Percentiles rank a stretch among this genome's conserved stretches.
phyloP scores from a whole-genome alignment of 129 eudicot genomes.

The Flaveria robusta region DNA sequence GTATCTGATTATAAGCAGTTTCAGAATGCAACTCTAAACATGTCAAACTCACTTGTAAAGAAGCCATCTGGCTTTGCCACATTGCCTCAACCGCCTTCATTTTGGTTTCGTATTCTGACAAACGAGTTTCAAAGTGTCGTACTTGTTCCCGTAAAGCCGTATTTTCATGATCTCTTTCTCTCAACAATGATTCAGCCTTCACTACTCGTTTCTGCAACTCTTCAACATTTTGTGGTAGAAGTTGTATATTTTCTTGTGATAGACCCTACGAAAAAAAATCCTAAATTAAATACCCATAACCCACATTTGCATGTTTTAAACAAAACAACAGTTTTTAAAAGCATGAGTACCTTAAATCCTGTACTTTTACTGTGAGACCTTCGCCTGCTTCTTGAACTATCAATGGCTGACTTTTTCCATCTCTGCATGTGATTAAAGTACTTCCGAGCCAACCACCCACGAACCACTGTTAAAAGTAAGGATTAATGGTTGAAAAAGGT shows the following conservation, averaged over 20 bases:
- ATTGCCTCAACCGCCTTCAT: slow-evolving; percentile 83
- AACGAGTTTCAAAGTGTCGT: slow-evolving; percentile 56
- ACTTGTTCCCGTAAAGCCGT: slow-evolving; percentile 58
- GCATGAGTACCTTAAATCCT: slow-evolving; percentile 54
- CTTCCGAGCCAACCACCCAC: slow-evolving; percentile 84
- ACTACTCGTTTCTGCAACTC: slow-evolving; percentile 63
- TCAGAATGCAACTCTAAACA: neutral
- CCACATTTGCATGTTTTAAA: slow-evolving; percentile 5
- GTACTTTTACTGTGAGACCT: slow-evolving; percentile 41
- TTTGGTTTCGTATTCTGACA: slow-evolving; percentile 76
- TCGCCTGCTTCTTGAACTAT: slow-evolving; percentile 31
- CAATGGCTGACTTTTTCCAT: slow-evolving; percentile 35
- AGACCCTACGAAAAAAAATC: slow-evolving; percentile 20
- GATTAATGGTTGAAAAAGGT: neutral
- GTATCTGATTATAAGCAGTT: too few relatives aligned
- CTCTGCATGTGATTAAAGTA: slow-evolving; percentile 47
- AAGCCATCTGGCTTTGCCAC: slow-evolving; percentile 84
- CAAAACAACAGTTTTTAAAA: neutral
- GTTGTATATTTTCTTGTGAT: slow-evolving; percentile 31
- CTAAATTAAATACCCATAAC: neutral
- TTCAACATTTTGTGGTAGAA: slow-evolving; percentile 47
- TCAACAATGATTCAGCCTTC: slow-evolving; percentile 56
- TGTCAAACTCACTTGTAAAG: slow-evolving; percentile 76
- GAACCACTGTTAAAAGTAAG: slow-evolving; percentile 57
- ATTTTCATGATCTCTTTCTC: slow-evolving; percentile 71